Base-by-base conservation (phyloP, 768 basidiomycete genomes). In the Gymnopilus junonius region DNA sequence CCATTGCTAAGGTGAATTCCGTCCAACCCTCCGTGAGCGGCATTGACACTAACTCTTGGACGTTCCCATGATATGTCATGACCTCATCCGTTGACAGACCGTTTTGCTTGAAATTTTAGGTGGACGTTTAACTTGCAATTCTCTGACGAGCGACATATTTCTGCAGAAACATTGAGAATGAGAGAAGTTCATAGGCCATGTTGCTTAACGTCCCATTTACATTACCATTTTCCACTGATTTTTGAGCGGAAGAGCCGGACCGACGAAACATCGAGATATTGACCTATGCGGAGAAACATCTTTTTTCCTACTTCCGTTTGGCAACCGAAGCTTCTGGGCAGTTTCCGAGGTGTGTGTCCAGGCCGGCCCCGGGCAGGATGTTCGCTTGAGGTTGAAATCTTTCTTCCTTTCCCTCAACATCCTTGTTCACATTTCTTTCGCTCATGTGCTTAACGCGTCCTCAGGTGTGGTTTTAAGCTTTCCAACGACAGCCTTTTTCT, bases 221-320 rank as follows among this genome's bases (percentile, higher is more conserved):
- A n/a, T n/a, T n/a, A n/a, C n/a, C n/a, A n/a, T n/a, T n/a, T n/a
- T n/a, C n/a, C n/a, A n/a, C n/a, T n/a, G n/a, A n/a, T 11, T 35
- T 35, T 11, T 14, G 10, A 11, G 10, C 12, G 37, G 37, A 39
- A 17, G 15, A 39, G 37, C 17, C n/a, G 17, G 40, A 42, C 8
- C 15, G 17, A n/a, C 2, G n/a, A 94, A 15, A 83, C 95, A 83
- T 82, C 78, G 93, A 97, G 40, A 87, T 97, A 63, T 90, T 12
- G 94, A 96, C 71, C 77, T 97, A 95, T 68, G 95, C 94, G 4
- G 92, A 51, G 27, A 51, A 17, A 2, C 48, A 29, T 51, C 48
- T 31, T 51, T 29, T 51, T 51, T 51, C 48, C 17, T 32, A 17
- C 48, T 51, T 32, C 48, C 48, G 32, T 51, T 51, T 32, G 48